Evolutionary conservation across 1,139 yeast genomes (phyloP).

Genomic region (Debaryomyces coudertii): DNA sequence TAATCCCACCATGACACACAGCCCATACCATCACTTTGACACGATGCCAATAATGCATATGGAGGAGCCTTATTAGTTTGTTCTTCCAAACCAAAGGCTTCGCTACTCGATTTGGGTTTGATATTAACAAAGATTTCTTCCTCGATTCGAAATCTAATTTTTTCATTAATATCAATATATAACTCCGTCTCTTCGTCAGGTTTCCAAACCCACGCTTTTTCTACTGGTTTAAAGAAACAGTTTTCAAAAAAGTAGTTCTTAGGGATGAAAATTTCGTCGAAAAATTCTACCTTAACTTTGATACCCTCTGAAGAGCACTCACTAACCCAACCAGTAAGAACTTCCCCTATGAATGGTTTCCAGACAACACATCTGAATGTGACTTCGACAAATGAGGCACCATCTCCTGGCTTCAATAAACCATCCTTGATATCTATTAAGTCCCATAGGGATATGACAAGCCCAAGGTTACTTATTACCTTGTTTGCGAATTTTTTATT

Average conservation of each 20-base stretch:
- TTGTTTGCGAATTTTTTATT: constrained; percentile 85
- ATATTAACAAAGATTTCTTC: constrained; percentile 83
- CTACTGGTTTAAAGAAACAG: constrained; percentile 68
- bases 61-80: constrained; percentile 58
- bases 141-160: constrained; percentile 87
- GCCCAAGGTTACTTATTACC: constrained; percentile 79
- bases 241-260: constrained; percentile 78
- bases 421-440: constrained; percentile 82
- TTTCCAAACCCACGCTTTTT: constrained; percentile 95
- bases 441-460: constrained; percentile 86
- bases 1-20: constrained; percentile 94
- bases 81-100: constrained; percentile 40
- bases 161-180: constrained; percentile 87
- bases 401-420: constrained; percentile 92
- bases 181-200: constrained; percentile 73
- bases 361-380: constrained; percentile 78
- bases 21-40: constrained; percentile 97
- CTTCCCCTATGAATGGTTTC: constrained; percentile 93
- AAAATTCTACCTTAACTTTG: constrained; percentile 80
- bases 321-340: constrained; percentile 91
- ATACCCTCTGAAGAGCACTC: constrained; percentile 87
- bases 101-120: constrained; percentile 71
- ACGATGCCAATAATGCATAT: constrained; percentile 84
- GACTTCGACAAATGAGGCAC: constrained; percentile 80
- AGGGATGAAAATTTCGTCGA: constrained; percentile 91